Evolutionary conservation across 805 yeast genomes (phyloP), one percentile per base, ranked within the genome.

Genomic region (Wickerhamia fluorescens): DNA sequence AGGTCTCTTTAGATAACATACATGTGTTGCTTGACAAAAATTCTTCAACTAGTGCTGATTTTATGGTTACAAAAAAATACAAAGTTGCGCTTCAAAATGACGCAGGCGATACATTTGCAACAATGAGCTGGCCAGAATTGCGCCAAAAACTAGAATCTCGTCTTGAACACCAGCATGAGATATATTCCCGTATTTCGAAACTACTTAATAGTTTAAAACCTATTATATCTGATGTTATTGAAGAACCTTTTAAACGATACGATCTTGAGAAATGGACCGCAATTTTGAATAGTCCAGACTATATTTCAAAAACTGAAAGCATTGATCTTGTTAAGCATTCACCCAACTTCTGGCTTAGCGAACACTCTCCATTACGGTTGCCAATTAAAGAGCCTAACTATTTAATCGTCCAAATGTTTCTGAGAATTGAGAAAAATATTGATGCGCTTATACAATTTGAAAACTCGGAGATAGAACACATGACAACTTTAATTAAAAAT

Each of bases 321-420:
- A 27, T 4, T 24, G 7, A 24, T 24, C 6, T 9, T 24, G 7
- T 10, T 8, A 7, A 7, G 24, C 4, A 27, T 13, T 3, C 16
- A 18, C 8, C 25, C 20, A 3, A 18, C 20, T 78, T 61, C 44
- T 85, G 94, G 94, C 40, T 84, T 2, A 65, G 79, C 6, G 74
- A 73, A 2, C 44, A 53, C 2, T 76, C 87, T 1, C 95, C 95
- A 0, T 55, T 85, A 23, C 62, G 80, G 25, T 72, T 68, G 31
- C 92, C 92, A 0, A 56, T 80, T 21, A 69, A 68, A 39, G 87
- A 85, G 47, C 75, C 87, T 0, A 72, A 74, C 33, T 82, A 72
- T 42, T 68, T 82, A 20, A 48, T 69, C 17, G 49, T 62, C 31
- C 51, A 67, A 31, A 41, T 56, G 22, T 45, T 58, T 27, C 29